Evolutionary conservation across 179 eudicot species (phyloP).

Genomic region (Silene vulgaris): DNA sequence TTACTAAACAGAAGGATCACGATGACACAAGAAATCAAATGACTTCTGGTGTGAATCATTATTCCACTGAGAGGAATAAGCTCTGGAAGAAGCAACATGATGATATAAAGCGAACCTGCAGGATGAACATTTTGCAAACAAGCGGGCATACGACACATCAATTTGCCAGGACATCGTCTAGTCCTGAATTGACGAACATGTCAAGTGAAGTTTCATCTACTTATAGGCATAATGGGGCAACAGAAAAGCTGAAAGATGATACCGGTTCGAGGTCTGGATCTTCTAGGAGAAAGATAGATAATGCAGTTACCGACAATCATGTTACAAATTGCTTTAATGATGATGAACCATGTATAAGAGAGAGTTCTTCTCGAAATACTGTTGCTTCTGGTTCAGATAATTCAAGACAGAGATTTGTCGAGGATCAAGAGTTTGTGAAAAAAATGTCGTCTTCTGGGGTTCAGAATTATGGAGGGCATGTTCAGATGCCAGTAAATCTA

Average conservation of each 20-base stretch:
- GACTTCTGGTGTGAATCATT: slow-evolving; percentile 28
- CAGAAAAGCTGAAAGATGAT: slow-evolving; percentile 28
- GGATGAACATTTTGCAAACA: slow-evolving; percentile 26
- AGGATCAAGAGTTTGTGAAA: slow-evolving; percentile 36
- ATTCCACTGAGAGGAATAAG: slow-evolving; percentile 18
- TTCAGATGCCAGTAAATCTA: slow-evolving; percentile 37
- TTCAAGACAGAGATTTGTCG: slow-evolving; percentile 28
- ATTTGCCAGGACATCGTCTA: slow-evolving; percentile 49
- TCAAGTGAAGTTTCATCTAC: slow-evolving; percentile 24
- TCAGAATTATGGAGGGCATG: slow-evolving; percentile 27
- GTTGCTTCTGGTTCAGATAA: slow-evolving; percentile 21
- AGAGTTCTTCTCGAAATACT: slow-evolving; percentile 22
- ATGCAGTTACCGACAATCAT: slow-evolving; percentile 23
- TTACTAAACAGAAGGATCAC: slow-evolving; percentile 18
- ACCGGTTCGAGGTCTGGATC: slow-evolving; percentile 21
- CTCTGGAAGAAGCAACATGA: slow-evolving; percentile 26
- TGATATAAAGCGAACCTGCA: slow-evolving; percentile 27
- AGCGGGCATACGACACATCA: slow-evolving; percentile 30
- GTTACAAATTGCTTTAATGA: slow-evolving; percentile 17
- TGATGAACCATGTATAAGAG: slow-evolving; percentile 25
- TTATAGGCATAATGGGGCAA: slow-evolving; percentile 23
- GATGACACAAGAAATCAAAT: slow-evolving; percentile 25
- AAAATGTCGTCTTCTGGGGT: slow-evolving; percentile 31
- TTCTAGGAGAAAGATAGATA: slow-evolving; percentile 25
- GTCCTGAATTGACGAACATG: slow-evolving; percentile 41